Percentiles rank a stretch among this genome's conserved stretches.
Conservation (phyloP, 495 filamentous ascomycete species). For the Venustampulla echinocandica region DNA sequence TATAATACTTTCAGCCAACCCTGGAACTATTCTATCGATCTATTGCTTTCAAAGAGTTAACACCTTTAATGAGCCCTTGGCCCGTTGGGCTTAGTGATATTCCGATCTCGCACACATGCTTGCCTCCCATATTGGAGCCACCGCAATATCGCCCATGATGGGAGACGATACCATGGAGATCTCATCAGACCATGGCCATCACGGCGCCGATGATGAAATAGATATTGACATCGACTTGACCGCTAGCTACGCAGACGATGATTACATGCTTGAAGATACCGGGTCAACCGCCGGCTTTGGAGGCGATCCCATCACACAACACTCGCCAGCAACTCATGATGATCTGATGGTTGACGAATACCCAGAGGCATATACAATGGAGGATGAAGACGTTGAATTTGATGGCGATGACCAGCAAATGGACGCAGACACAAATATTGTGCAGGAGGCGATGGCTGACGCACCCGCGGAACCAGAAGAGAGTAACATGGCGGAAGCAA, state of each 20-base stretch:
- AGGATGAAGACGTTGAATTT: slow-evolving; percentile 26
- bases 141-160: slow-evolving; percentile 32
- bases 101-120: no score
- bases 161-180: slow-evolving; percentile 49
- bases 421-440: neutral
- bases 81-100: no score
- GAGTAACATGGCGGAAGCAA: no score
- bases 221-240: slow-evolving; percentile 69
- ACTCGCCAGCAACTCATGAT: slow-evolving; percentile 27
- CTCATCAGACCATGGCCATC: slow-evolving; percentile 34
- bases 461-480: no score
- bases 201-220: slow-evolving; percentile 51
- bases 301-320: slow-evolving; percentile 6
- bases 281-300: slow-evolving; percentile 19
- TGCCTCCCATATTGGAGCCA: neutral
- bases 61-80: no score
- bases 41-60: neutral
- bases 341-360: slow-evolving; percentile 43
- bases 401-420: slow-evolving; percentile 10
- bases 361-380: slow-evolving; percentile 29
- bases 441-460: no score
- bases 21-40: no score
- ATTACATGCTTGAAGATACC: slow-evolving; percentile 51
- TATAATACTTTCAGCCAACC: no score
- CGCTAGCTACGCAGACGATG: slow-evolving; percentile 44